phyloP scores from a whole-genome alignment of 257 asterid species.

The Solanum pennellii region DNA sequence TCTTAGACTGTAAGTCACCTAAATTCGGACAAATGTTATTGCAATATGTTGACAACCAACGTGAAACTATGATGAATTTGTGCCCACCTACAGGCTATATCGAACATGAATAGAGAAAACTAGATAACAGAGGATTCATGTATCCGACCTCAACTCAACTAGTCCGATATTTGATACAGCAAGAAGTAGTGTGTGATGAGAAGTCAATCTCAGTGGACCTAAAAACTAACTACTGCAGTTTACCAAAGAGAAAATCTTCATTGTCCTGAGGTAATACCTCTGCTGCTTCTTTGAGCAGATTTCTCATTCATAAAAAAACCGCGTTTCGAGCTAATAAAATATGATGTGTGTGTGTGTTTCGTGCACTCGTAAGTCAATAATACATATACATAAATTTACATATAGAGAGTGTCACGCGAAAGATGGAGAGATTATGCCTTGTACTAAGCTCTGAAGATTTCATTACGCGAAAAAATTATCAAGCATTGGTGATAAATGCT shows the following conservation, averaged over 20 bases:
- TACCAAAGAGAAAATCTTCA: background rate
- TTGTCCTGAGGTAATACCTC: background rate
- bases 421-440: background rate
- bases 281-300: background rate
- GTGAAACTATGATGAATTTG: background rate
- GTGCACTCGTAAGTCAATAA: background rate
- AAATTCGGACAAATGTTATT: background rate
- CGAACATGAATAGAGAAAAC: background rate
- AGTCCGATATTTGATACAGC: background rate
- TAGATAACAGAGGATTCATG: background rate
- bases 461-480: background rate
- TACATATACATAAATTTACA: conserved; percentile 1
- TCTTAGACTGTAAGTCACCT: background rate
- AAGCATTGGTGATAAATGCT: background rate
- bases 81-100: background rate
- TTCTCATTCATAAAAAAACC: background rate
- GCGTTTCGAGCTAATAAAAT: background rate
- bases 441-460: background rate
- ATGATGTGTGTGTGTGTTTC: background rate
- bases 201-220: background rate
- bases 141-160: background rate
- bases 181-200: background rate
- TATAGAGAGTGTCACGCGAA: background rate
- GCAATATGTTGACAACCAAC: background rate
- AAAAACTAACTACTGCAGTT: background rate